A percentile compares a stretch with the other conserved stretches of the same genome.
These are phyloP conservation scores for Ogataea populi-albae DNA, from an alignment of 805 yeast species.

Conservation along the genomic window DNA sequence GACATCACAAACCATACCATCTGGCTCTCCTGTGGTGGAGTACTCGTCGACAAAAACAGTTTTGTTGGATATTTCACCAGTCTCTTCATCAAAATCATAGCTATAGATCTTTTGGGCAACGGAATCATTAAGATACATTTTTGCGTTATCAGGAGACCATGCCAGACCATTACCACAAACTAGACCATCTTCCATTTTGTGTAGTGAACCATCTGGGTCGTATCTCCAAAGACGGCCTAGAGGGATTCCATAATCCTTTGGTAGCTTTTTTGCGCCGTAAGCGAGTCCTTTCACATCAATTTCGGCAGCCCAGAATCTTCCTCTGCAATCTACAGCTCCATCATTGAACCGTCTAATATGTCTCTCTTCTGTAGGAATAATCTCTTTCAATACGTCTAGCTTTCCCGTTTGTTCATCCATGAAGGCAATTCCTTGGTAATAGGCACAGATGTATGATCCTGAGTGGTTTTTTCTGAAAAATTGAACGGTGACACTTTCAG, in stretches of 20 bases:
- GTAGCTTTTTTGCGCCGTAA: constrained; percentile 25
- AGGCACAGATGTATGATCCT: constrained; percentile 31
- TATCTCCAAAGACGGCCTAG: constrained; percentile 34
- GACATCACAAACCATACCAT: constrained; percentile 18
- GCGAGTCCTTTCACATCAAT: constrained; percentile 28
- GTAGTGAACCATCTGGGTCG: constrained; percentile 32
- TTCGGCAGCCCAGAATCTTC: constrained; percentile 49
- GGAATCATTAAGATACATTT: constrained; percentile 19
- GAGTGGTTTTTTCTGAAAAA: constrained; percentile 29
- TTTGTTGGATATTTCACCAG: constrained; percentile 13
- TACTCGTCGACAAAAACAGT: constrained; percentile 13
- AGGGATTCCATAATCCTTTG: constrained; percentile 23
- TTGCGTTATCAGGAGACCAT: constrained; percentile 18
- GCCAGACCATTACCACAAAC: constrained; percentile 29
- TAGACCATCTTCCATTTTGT: constrained; percentile 28
- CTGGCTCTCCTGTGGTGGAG: constrained; percentile 13
- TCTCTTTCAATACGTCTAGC: constrained; percentile 29
- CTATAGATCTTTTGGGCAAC: constrained; percentile 11
- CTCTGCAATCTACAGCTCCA: constrained; percentile 34
- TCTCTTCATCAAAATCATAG: constrained; percentile 16
- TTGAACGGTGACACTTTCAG: constrained; percentile 32
- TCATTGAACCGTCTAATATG: constrained; percentile 21
- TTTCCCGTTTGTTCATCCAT: constrained; percentile 34
- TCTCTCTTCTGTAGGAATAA: constrained; percentile 28
- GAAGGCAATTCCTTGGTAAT: constrained; percentile 33